These are phyloP conservation scores for Petasospora fabianii DNA, from an alignment of 1,139 yeast species.

Conservation along the genomic window DNA sequence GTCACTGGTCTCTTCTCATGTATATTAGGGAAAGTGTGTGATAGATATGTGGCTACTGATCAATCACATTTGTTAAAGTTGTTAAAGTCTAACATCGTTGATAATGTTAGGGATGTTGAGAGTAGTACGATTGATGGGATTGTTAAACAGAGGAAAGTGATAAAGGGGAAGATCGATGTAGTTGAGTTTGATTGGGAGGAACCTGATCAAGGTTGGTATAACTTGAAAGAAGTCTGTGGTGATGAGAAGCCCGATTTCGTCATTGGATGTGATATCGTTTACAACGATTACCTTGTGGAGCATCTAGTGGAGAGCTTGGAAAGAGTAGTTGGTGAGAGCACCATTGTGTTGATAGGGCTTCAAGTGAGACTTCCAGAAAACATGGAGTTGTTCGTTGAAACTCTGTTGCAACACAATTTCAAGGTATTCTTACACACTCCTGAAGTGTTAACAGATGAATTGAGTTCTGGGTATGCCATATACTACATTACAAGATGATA, in stretches of 20 bases:
- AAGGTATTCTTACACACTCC: conserved; percentile 41
- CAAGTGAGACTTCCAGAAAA: conserved; percentile 56
- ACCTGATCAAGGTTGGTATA: conserved; percentile 34
- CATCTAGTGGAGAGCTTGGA: conserved; percentile 45
- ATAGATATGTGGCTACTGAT: conserved; percentile 55
- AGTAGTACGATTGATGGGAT: conserved; percentile 10
- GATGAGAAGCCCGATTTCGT: conserved; percentile 40
- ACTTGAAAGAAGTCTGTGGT: conserved; percentile 22
- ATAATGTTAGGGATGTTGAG: conserved; percentile 30
- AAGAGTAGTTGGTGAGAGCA: conserved; percentile 32
- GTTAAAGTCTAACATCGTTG: conserved; percentile 41
- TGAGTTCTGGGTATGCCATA: conserved; percentile 42
- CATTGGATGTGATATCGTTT: conserved; percentile 67
- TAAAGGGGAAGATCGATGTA: conserved; percentile 34
- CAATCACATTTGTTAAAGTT: conserved; percentile 55
- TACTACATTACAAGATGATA: conserved; percentile 30
- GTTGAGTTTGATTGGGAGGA: conserved; percentile 67
- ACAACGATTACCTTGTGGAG: conserved; percentile 59
- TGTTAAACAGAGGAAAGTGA: neutral
- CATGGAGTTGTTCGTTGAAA: conserved; percentile 43
- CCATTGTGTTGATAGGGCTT: conserved; percentile 45
- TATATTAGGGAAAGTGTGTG: conserved; percentile 37
- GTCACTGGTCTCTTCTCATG: conserved; percentile 54
- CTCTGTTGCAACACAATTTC: conserved; percentile 39
- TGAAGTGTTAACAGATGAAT: conserved; percentile 29